Conservation (phyloP, 306 rosid species). For the Vigna unguiculata region DNA sequence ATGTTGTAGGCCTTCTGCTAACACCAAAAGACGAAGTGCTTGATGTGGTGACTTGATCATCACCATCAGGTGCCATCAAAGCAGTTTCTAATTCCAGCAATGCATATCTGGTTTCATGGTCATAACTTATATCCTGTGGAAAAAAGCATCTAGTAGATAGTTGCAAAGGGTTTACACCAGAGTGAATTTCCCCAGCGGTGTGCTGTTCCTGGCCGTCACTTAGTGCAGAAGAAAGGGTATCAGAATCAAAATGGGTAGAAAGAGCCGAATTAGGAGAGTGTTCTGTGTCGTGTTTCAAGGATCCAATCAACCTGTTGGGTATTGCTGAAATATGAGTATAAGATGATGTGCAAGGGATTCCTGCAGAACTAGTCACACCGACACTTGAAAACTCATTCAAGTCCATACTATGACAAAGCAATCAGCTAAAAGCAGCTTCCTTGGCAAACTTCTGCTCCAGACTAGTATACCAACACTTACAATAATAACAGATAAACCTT, state of each 20-base stretch:
- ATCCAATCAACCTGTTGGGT: slow-evolving; percentile 57
- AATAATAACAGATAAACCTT: slow-evolving; percentile 46
- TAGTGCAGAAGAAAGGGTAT: slow-evolving; percentile 49
- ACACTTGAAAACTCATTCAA: slow-evolving; percentile 58
- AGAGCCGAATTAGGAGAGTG: slow-evolving; percentile 67
- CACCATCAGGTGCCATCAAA: slow-evolving; percentile 72
- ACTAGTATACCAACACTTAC: slow-evolving; percentile 17
- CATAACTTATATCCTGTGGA: slow-evolving; percentile 45
- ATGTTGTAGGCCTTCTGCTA: slow-evolving; percentile 40
- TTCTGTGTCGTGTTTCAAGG: slow-evolving; percentile 61
- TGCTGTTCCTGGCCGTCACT: slow-evolving; percentile 68
- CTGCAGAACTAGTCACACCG: slow-evolving; percentile 51
- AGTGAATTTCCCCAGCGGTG: slow-evolving; percentile 60
- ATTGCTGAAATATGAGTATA: slow-evolving; percentile 53
- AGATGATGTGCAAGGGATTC: slow-evolving; percentile 57
- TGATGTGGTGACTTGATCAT: slow-evolving; percentile 51
- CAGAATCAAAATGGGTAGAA: slow-evolving; percentile 60
- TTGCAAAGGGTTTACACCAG: slow-evolving; percentile 56
- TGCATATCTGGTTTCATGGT: slow-evolving; percentile 47
- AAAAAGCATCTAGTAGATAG: slow-evolving; percentile 46
- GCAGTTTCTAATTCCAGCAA: slow-evolving; percentile 70
- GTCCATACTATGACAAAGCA: slow-evolving; percentile 69
- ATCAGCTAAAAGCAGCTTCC: slow-evolving; percentile 41
- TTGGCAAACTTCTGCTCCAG: slow-evolving; percentile 15
- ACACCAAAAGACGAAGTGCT: slow-evolving; percentile 49